Percentiles rank a stretch among this genome's conserved stretches.
phyloP scores from a whole-genome alignment of 2,329 filamentous ascomycete species.

The Lasiodiplodia citricola region DNA sequence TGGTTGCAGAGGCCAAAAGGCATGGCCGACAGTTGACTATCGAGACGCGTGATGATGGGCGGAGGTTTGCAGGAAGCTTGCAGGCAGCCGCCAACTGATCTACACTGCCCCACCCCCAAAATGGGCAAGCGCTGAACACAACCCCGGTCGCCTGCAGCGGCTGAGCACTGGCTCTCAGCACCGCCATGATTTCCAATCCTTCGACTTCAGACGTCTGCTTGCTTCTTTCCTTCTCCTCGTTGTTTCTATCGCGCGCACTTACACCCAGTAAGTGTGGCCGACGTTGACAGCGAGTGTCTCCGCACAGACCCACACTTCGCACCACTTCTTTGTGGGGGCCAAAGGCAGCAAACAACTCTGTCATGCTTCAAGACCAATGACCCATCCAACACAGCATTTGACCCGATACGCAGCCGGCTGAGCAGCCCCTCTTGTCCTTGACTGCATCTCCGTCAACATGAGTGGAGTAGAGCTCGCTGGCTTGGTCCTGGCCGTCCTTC shows the following conservation, averaged over 20 bases:
- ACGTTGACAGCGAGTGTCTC: neutral
- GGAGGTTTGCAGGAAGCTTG: neutral
- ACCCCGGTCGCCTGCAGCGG: neutral
- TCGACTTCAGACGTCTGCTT: neutral
- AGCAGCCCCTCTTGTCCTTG: neutral
- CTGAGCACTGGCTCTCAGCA: neutral
- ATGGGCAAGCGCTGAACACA: neutral
- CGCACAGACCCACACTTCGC: neutral
- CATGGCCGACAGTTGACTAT: neutral
- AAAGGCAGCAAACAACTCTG: neutral
- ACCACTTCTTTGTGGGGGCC: slow-evolving; percentile 1
- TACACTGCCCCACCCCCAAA: slow-evolving; percentile 1
- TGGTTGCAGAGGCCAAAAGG: no score
- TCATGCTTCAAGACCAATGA: neutral
- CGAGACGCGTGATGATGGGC: neutral
- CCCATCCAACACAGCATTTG: neutral
- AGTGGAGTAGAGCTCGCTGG: slow-evolving; percentile 34
- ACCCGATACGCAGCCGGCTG: neutral
- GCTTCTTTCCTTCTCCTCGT: neutral
- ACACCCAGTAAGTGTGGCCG: neutral
- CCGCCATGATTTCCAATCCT: slow-evolving; percentile 4
- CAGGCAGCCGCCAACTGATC: neutral
- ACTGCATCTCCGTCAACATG: slow-evolving; percentile 1
- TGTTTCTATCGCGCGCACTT: neutral
- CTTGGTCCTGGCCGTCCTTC: slow-evolving; percentile 44